Evolutionary conservation across 345 rosid genomes (phyloP).

Genomic region (Bretschneidera sinensis): DNA sequence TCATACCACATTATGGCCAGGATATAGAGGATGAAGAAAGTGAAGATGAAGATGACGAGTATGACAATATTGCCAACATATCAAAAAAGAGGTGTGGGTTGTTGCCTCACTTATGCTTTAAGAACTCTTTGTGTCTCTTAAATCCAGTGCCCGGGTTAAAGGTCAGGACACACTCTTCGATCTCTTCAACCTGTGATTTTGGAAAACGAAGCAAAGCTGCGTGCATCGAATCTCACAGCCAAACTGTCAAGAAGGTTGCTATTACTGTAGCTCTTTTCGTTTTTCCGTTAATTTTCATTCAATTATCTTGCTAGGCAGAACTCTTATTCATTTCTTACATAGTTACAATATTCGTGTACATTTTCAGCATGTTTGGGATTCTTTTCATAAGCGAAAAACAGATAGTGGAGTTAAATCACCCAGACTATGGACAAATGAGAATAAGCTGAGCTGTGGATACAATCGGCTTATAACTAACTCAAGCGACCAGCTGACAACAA

Average conservation of each 20-base stretch:
- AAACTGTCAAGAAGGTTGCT: conserved; percentile 47
- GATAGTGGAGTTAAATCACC: conserved; percentile 38
- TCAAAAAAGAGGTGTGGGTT: conserved; percentile 70
- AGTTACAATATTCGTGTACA: conserved; percentile 9
- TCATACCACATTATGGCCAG: conserved; percentile 29
- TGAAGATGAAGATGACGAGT: conserved; percentile 38
- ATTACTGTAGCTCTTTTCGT: conserved; percentile 9
- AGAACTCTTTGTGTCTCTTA: conserved; percentile 48
- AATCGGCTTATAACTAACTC: conserved; percentile 31
- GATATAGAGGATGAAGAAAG: conserved; percentile 41
- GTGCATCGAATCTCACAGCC: conserved; percentile 35
- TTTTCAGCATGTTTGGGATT: conserved; percentile 42
- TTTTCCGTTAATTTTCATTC: not conserved
- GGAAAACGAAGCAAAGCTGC: conserved; percentile 42
- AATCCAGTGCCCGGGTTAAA: conserved; percentile 62
- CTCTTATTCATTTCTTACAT: conserved; percentile 10
- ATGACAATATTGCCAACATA: conserved; percentile 30
- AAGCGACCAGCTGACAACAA: conserved; percentile 28
- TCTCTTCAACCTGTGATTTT: conserved; percentile 28
- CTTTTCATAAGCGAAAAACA: conserved; percentile 33
- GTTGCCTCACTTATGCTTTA: conserved; percentile 63
- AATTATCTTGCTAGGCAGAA: conserved; percentile 10
- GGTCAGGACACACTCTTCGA: conserved; percentile 32
- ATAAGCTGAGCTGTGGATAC: conserved; percentile 37
- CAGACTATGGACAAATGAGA: conserved; percentile 24